Base-by-base conservation (phyloP, 768 basidiomycete species). In the Hebeloma cylindrosporum region DNA sequence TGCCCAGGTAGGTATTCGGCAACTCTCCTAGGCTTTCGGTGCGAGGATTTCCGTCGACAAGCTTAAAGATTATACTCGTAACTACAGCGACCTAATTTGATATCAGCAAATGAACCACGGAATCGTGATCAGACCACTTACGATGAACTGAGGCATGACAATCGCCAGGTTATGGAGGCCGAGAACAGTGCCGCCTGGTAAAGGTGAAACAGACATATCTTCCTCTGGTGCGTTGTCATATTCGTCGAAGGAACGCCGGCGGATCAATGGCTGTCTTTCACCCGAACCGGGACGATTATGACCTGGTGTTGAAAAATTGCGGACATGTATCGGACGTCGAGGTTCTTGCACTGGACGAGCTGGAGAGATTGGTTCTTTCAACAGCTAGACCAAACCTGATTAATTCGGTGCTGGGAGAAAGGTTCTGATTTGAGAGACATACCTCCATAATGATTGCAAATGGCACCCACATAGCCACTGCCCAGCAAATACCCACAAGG, bases 381-480 rank as follows among this genome's bases (percentile, higher is more conserved):
- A 67, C 49, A 85, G 76, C 85, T 91, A 49, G 22, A 37, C 6
- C 35, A 32, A 16, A 36, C 31, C 50, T 32, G 29, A 38, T 25
- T 18, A 40, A 40, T n/a, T 14, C 34, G 9, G 37, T 8, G 22
- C 18, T 29, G 13, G 5, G 7, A 36, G 26, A 30, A 20, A 38
- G 16, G 16, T 32, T n/a, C 7, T 32, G 17, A 25, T 38, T 16
- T 27, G 20, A 5, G 25, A 20, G 3, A 55, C 77, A 38, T 51
- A 80, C 92, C 80, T 94, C 93, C 93, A 97, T 97, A 66, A 97
- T 91, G 58, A 96, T 93, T 14, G 93, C 88, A 54, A 96, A 96
- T 2, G 93, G 93, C 11, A 91, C 90, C 94, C 94, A 96, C 69
- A 89, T 91, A n/a, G 94, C 91, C 29, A 96, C 90, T 7, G 93